Percentiles rank a stretch among this genome's conserved stretches.
Evolutionary conservation across 1,139 yeast genomes (phyloP).

Genomic region (Suhomyces maxii): DNA sequence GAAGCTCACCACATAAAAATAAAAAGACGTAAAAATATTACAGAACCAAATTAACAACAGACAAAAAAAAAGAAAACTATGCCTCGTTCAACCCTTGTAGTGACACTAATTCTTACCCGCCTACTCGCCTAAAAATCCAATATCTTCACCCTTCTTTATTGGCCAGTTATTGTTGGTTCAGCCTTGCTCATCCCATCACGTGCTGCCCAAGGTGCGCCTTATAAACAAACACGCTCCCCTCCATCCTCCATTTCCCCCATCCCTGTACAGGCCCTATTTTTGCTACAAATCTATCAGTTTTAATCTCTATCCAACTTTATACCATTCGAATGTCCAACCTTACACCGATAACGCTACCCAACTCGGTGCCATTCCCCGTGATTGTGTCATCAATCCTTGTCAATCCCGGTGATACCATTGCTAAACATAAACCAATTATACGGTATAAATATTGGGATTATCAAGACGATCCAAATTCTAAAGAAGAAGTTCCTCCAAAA

Average conservation of each 20-base stretch:
- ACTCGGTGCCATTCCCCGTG: constrained; percentile 67
- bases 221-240: neutral
- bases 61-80: no score
- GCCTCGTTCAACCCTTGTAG: no score
- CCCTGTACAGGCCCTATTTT: neutral
- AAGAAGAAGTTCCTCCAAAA: constrained; percentile 43
- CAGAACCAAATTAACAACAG: no score
- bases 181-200: neutral
- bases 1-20: no score
- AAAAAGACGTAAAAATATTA: no score
- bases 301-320: neutral
- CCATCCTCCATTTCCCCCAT: neutral
- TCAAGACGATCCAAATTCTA: constrained; percentile 57
- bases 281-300: neutral
- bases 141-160: no score
- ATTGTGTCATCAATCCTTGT: constrained; percentile 56
- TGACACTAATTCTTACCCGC: no score
- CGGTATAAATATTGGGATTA: constrained; percentile 69
- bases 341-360: constrained; percentile 47
- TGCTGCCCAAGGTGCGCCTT: neutral
- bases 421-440: constrained; percentile 56
- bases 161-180: no score
- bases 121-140: no score
- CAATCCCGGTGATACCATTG: constrained; percentile 45
- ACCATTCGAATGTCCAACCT: constrained; percentile 27